phyloP scores from a whole-genome alignment of 352 stramenopile genomes.

The Phytophthora cryptogea region DNA sequence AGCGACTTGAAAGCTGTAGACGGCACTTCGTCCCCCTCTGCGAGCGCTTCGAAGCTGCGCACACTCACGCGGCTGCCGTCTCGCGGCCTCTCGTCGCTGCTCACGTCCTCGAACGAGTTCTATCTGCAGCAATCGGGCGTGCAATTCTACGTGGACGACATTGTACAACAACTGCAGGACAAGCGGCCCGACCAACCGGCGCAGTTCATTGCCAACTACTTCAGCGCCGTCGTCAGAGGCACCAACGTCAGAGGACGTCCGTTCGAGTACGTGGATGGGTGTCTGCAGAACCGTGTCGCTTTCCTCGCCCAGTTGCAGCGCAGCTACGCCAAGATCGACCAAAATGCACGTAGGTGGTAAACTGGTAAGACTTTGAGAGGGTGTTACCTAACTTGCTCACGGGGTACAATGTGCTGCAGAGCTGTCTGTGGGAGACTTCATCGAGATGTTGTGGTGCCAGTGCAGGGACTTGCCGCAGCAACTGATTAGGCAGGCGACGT shows the following conservation, averaged over 20 bases:
- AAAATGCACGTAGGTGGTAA: slow-evolving; percentile 32
- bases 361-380: too few relatives aligned
- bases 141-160: slow-evolving; percentile 59
- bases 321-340: slow-evolving; percentile 44
- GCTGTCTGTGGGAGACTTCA: slow-evolving; percentile 62
- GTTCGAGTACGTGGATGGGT: slow-evolving; percentile 62
- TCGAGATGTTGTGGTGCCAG: slow-evolving; percentile 58
- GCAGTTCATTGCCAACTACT: slow-evolving; percentile 52
- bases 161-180: slow-evolving; percentile 56
- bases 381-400: not conserved
- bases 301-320: slow-evolving; percentile 54
- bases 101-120: slow-evolving; percentile 32
- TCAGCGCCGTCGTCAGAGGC: slow-evolving; percentile 38
- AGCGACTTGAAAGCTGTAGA: not conserved
- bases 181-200: slow-evolving; percentile 43
- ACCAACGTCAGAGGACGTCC: slow-evolving; percentile 40
- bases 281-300: slow-evolving; percentile 54
- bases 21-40: not conserved
- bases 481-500: slow-evolving; percentile 46
- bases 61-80: slow-evolving; percentile 25
- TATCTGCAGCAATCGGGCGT: slow-evolving; percentile 64
- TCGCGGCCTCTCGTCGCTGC: slow-evolving; percentile 14
- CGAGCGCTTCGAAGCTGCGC: slow-evolving; percentile 18
- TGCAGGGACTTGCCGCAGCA: slow-evolving; percentile 53
- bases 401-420: slow-evolving; percentile 21